Evolutionary conservation across 108 stramenopile genomes (phyloP), one percentile per base, ranked within the genome.

Genomic region (Conticribra weissflogii): DNA sequence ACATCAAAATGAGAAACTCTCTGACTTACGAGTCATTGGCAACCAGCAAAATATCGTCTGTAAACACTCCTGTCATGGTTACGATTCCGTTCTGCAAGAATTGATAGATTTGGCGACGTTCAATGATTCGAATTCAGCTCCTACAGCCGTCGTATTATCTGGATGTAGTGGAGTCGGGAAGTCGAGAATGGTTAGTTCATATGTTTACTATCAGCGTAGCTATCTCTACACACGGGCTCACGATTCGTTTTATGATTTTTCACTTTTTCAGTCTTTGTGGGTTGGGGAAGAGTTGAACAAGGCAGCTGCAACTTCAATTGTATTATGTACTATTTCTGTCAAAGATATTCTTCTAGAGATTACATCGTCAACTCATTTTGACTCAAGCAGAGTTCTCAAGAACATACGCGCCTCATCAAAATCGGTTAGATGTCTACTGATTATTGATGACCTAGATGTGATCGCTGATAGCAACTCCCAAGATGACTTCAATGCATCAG

Each of bases 81-180:
- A 90, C 63, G 80, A 89, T 59, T 46, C 45, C 24, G 46, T 79
- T 22, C 65, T 86, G 21, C 54, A 78, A 2, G 77, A 84, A 51
- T 56, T 89, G 8, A 15, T 81, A 9, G 33, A 59, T n/a, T 47
- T 82, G 18, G 53, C 78, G 17, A 57, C 76, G 52, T 50, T 71
- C 30, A 59, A 54, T 17, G 33, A 63, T 28, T 47, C 58, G 45
- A 21, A 62, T n/a, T 80, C 78, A 8, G 74, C 82, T 3, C 84
- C 88, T 1, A 67, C 90, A 9, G 90, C 73, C 4, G 63, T 92
- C 0, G 30, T 92, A 16, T 36, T 95, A 30, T 81, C 85, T 8
- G 93, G 93, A 12, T 81, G 85, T 72, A 50, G 86, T n/a, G 90
- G 90, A 34, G 90, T 95, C 33, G 93, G 93, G 8, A 95, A 95